Base-by-base conservation (phyloP, 2,329 filamentous ascomycete species). In the Kalaharituber pfeilii region DNA sequence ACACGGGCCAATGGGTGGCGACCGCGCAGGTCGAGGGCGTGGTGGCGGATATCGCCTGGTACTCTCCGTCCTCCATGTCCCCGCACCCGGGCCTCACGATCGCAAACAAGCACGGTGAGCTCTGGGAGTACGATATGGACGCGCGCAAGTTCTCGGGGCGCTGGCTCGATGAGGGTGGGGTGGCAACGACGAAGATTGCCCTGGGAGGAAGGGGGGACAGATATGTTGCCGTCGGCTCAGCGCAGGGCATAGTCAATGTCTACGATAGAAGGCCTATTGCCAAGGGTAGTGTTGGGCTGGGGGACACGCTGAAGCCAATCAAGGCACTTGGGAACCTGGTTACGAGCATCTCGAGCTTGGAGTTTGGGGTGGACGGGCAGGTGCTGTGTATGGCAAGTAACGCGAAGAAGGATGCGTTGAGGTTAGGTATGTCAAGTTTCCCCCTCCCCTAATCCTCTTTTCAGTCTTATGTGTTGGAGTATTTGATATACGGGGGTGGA, bases 31-130 rank as follows among this genome's bases (percentile, higher is more conserved):
- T 95, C 47, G 86, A 95, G 64, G 81, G 86, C 51, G 88, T 88
- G 33, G 81, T 96, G 49, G 83, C 86, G 1, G 89, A 95, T 67
- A 93, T 95, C 64, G 80, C 79, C 1, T 98, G 91, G 91, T 95
- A 88, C 88, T 15, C 15, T 39, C 13, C 15, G n/a, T 18, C 50
- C 49, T 3, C 49, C 13, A 54, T 47, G 26, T 76, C 79, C 52
- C 80, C 86, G 57, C 84, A 88, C 29, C 77, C 81, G 39, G 89
- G 88, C 3, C 73, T 98, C 63, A 82, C 80, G 0, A 83, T 94
- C 42, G 78, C 84, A 1, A 87, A 86, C 57, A 88, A 83, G 67
- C 86, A 84, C 61, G 91, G 91, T 24, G 85, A 94, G 65, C 77
- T 96, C 5, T 87, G 85, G 52, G 91, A 98, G 71, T 98, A 86